Base-by-base conservation (phyloP, 345 rosid genomes). In the Eucalyptus paniculata region DNA sequence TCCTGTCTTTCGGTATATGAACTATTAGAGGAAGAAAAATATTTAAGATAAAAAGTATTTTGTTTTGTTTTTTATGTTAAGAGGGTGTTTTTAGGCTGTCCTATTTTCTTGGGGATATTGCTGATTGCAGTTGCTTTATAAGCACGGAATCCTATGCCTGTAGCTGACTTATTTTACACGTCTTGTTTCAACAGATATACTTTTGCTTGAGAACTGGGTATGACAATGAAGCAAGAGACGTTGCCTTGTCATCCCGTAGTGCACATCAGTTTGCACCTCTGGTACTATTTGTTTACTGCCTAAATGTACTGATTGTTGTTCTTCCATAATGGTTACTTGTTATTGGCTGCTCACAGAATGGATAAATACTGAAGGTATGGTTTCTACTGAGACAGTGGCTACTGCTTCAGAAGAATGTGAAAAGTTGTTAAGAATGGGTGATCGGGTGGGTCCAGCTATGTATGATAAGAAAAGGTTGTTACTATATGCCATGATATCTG, bases 121-220 rank as follows among this genome's bases (percentile, higher is more conserved):
- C 82, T 17, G 44, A 72, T 72, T 72, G 44, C 26, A 72, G 26
- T 72, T 72, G 26, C 82, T 72, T 72, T 34, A 32, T 69, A 69
- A 69, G 42, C 23, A 69, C 3, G 7, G 81, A 69, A 69, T 32
- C 24, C 81, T 69, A 69, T 69, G 23, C 81, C 81, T 32, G 42
- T 69, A 69, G 34, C 42, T 34, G 81, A 69, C 42, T 69, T 69
- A 34, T 18, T 69, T 69, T 32, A 69, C 81, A 32, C 23, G 10
- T 69, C 42, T 19, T 69, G 44, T 37, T 69, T 69, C 24, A 34
- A 69, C 62, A 51, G 99, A 98, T 98, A 88, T 98, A 98, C 89
- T 96, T 94, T 94, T 98, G 99, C 96, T 93, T 98, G 94, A 96
- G 99, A 90, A 97, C 97, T 92, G 99, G 99, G 67, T 98, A 96